A percentile compares a stretch with the other conserved stretches of the same genome.
Conservation (phyloP, 2,329 filamentous ascomycete genomes). For the Coccinonectria pachysandricola region DNA sequence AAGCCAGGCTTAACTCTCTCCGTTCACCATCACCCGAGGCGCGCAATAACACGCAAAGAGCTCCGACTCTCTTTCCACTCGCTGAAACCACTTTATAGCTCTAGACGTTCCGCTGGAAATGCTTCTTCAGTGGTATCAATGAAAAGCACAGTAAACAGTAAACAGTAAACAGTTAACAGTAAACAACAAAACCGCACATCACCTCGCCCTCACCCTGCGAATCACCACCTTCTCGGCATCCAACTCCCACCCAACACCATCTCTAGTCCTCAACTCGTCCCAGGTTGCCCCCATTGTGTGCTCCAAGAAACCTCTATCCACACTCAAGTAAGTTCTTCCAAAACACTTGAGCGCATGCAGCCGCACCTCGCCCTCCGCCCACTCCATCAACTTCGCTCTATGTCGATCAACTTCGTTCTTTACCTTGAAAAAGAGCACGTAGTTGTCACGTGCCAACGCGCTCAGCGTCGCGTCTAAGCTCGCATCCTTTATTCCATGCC, state of each 20-base stretch:
- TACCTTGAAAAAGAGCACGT: conserved; percentile 64
- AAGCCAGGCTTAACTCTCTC: no score
- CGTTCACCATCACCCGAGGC: no score
- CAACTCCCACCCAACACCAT: conserved; percentile 78
- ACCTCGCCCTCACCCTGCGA: conserved; percentile 40
- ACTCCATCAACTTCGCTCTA: conserved; percentile 68
- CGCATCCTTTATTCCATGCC: conserved; percentile 53
- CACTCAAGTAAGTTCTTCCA: conserved; percentile 67
- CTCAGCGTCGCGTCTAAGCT: conserved; percentile 58
- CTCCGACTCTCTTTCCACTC: no score
- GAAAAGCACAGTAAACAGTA: conserved; percentile 2
- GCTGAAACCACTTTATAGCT: no score
- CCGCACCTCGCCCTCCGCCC: conserved; percentile 64
- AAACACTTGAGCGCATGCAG: conserved; percentile 78
- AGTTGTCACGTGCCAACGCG: conserved; percentile 73
- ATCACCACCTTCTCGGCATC: conserved; percentile 68
- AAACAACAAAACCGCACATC: no score
- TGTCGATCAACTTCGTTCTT: conserved; percentile 70
- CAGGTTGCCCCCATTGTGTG: conserved; percentile 58
- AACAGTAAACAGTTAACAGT: no score
- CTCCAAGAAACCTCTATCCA: conserved; percentile 61
- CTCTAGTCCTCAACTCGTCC: conserved; percentile 55
- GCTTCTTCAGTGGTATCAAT: no score
- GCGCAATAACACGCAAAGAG: no score
- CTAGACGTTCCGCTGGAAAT: no score